phyloP scores from a whole-genome alignment of 352 stramenopile species.

The Globisporangium spinosum region DNA sequence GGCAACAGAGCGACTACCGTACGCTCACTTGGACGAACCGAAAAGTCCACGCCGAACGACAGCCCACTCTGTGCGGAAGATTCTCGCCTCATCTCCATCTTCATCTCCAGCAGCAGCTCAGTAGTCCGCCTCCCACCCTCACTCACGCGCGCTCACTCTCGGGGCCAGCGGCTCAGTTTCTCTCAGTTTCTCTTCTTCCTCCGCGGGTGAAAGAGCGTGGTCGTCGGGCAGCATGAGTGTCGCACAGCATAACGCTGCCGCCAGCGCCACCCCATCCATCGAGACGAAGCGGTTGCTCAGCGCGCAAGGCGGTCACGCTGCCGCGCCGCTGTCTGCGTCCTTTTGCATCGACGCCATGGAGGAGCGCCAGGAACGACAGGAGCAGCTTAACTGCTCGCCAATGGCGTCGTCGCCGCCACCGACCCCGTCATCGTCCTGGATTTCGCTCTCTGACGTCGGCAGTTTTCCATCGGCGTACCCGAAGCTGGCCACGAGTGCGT shows the following conservation, averaged over 20 bases:
- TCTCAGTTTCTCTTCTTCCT: not conserved
- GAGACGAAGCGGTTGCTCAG: not conserved
- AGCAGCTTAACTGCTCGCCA: not conserved
- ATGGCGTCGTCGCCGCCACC: constrained; percentile 2
- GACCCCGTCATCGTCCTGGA: constrained; percentile 16
- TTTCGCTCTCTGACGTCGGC: constrained; percentile 19
- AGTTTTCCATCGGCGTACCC: not conserved
- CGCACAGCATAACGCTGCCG: not conserved
- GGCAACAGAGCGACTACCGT: not conserved
- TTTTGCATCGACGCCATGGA: constrained; percentile 7
- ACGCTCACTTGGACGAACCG: not conserved
- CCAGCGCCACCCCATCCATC: not conserved
- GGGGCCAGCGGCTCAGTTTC: not conserved
- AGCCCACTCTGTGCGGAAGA: constrained; percentile 6
- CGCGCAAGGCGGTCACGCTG: not conserved
- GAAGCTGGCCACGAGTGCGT: constrained; percentile 14
- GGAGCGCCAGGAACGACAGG: constrained; percentile 1
- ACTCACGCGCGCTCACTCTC: not conserved
- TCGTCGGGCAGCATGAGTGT: not conserved
- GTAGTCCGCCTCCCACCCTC: not conserved
- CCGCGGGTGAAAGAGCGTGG: not conserved
- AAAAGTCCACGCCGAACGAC: constrained; percentile 1
- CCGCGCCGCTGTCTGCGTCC: not conserved
- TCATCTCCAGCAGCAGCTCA: not conserved
- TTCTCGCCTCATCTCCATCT: not conserved